phyloP scores from a whole-genome alignment of 352 stramenopile species.

The Phytophthora macrochlamydospora region DNA sequence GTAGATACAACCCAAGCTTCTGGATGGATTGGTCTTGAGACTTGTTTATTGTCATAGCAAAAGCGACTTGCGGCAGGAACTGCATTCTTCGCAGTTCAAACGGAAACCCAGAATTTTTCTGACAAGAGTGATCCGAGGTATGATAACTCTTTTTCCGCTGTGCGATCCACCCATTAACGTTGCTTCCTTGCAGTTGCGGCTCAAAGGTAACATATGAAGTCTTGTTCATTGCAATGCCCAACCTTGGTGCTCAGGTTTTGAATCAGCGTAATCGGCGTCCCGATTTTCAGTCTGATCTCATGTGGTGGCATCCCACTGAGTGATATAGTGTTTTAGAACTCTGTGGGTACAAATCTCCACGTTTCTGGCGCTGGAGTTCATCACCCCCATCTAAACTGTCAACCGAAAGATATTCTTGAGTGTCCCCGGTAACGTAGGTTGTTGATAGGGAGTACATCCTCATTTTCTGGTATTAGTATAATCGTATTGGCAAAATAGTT shows the following conservation, averaged over 20 bases:
- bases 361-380: conserved; percentile 6
- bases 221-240: conserved; percentile 5
- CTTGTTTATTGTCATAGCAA: conserved; percentile 7
- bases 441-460: not conserved
- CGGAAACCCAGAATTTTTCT: conserved; percentile 2
- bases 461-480: not conserved
- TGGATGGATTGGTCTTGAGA: conserved; percentile 3
- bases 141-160: not conserved
- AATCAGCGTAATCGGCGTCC: not conserved
- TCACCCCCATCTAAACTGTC: conserved; percentile 4
- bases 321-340: conserved; percentile 4
- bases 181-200: not conserved
- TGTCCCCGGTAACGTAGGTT: not conserved
- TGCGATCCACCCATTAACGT: not conserved
- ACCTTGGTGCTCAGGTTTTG: conserved; percentile 7
- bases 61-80: conserved; percentile 1
- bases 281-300: conserved; percentile 6
- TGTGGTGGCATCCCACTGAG: conserved; percentile 11
- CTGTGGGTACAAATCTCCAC: not conserved
- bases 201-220: not conserved
- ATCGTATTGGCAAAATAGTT: conserved; percentile 1
- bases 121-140: conserved; percentile 1
- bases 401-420: not conserved
- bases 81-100: not conserved
- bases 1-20: conserved; percentile 1